phyloP scores from a whole-genome alignment of 331 rosid species.

The Malus hybrid region DNA sequence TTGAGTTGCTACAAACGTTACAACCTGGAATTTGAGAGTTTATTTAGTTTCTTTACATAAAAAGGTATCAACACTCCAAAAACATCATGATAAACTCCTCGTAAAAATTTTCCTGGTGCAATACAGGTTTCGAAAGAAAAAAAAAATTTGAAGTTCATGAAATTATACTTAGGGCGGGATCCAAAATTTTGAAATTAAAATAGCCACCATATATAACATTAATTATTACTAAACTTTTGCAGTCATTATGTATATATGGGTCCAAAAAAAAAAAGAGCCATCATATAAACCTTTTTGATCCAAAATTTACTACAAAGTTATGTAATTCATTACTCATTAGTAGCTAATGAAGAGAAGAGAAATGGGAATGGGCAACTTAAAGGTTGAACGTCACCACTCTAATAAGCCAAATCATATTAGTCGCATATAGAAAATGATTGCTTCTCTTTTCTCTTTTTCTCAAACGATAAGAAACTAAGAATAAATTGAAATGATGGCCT shows the following conservation, averaged over 20 bases:
- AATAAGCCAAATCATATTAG: neutral
- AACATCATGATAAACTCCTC: too few relatives aligned
- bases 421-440: neutral
- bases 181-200: neutral
- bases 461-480: neutral
- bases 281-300: neutral
- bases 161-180: too few relatives aligned
- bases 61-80: too few relatives aligned
- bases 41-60: too few relatives aligned
- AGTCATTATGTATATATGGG: neutral
- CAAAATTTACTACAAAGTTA: neutral
- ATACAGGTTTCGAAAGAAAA: too few relatives aligned
- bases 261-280: neutral
- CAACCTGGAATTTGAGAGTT: too few relatives aligned
- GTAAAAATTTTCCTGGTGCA: too few relatives aligned
- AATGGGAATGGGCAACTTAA: neutral
- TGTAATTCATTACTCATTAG: neutral
- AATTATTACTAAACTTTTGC: neutral
- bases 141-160: too few relatives aligned
- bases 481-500: neutral
- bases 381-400: neutral
- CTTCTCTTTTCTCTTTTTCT: neutral
- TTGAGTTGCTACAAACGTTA: too few relatives aligned
- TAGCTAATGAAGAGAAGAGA: constrained; percentile 2
- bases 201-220: neutral